A percentile compares a stretch with the other conserved stretches of the same genome.
phyloP scores from a whole-genome alignment of 371 early-diverging fungal species.

The Rozella allomycis region DNA sequence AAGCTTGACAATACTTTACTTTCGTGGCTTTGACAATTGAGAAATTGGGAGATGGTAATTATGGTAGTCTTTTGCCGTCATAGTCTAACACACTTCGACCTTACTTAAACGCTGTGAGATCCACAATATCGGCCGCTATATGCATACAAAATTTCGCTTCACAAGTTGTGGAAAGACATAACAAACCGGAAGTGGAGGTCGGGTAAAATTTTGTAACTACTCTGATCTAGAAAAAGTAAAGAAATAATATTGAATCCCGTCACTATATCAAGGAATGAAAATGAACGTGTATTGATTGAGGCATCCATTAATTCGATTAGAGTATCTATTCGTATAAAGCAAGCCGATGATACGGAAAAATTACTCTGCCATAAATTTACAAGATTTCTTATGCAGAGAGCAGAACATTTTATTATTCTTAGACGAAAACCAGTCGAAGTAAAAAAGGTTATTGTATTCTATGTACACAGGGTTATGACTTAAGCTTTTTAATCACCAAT shows the following conservation, averaged over 20 bases:
- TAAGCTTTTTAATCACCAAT: conserved; percentile 83
- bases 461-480: conserved; percentile 59
- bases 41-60: no score
- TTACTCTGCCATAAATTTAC: conserved; percentile 87
- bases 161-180: conserved; percentile 89
- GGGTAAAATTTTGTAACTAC: conserved; percentile 31
- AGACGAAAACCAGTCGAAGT: conserved; percentile 72
- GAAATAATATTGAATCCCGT: conserved; percentile 77
- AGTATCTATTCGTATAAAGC: conserved; percentile 84
- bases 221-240: conserved; percentile 42
- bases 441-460: conserved; percentile 4
- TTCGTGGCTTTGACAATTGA: no score
- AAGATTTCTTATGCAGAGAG: conserved; percentile 85
- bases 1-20: no score
- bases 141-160: conserved; percentile 91
- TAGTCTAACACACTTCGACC: conserved; percentile 92
- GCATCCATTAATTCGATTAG: conserved; percentile 81
- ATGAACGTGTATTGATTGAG: conserved; percentile 82
- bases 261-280: conserved; percentile 74
- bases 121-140: conserved; percentile 77
- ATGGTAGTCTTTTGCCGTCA: no score
- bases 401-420: conserved; percentile 84
- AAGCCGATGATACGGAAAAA: conserved; percentile 89
- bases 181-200: conserved; percentile 90
- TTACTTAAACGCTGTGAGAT: conserved; percentile 79